These are phyloP conservation scores for Aspergillus indologenus DNA, from an alignment of 495 filamentous ascomycete genomes.

Conservation along the genomic window DNA sequence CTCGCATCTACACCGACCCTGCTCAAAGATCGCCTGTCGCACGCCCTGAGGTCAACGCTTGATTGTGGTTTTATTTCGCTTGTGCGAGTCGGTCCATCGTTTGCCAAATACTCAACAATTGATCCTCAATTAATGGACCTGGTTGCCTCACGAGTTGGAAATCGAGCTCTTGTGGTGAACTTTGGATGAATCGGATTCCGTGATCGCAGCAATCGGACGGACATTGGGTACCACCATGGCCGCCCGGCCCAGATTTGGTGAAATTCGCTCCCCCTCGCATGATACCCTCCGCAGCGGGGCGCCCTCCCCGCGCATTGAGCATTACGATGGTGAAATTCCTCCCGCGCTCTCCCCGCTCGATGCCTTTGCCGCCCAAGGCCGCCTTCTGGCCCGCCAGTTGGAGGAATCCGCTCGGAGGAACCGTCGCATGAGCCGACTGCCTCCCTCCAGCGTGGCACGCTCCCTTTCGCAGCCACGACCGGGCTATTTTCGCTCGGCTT, in stretches of 20 bases:
- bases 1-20: background rate
- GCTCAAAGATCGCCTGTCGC: no score
- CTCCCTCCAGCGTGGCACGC: slow-evolving; percentile 75
- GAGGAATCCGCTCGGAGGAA: slow-evolving; percentile 67
- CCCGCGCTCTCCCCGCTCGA: slow-evolving; percentile 92
- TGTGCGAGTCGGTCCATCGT: background rate
- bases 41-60: no score
- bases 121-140: slow-evolving; percentile 12
- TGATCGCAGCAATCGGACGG: slow-evolving; percentile 7
- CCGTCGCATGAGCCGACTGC: slow-evolving; percentile 77
- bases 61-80: background rate
- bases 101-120: slow-evolving; percentile 2
- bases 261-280: slow-evolving; percentile 62
- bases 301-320: slow-evolving; percentile 65
- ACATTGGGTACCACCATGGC: slow-evolving; percentile 42
- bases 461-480: slow-evolving; percentile 67
- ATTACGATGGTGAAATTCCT: slow-evolving; percentile 81
- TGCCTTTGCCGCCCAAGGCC: slow-evolving; percentile 86
- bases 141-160: slow-evolving; percentile 7
- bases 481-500: slow-evolving; percentile 65
- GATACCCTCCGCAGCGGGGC: slow-evolving; percentile 51
- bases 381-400: slow-evolving; percentile 80
- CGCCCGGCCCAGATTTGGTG: slow-evolving; percentile 56
- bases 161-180: background rate
- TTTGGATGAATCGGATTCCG: slow-evolving; percentile 3